A percentile compares a stretch with the other conserved stretches of the same genome.
Conservation (phyloP, 2,329 filamentous ascomycete species). For the Pyrenophora seminiperda region DNA sequence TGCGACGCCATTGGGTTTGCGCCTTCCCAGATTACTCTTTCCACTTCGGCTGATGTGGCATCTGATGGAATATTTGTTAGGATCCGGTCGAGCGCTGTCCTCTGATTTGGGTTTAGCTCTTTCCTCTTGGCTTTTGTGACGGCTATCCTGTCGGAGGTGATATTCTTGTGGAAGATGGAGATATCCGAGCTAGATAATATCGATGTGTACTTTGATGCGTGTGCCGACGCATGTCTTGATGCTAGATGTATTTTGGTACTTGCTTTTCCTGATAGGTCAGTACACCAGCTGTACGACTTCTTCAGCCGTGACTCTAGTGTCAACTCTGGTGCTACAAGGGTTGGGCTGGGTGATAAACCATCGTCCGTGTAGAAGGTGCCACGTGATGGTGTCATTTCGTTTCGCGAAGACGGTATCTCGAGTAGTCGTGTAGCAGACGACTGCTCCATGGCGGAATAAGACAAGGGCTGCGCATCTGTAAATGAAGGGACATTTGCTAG, state of each 20-base stretch:
- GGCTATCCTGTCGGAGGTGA: conserved; percentile 38
- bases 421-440: conserved; percentile 1
- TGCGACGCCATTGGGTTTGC: conserved; percentile 39
- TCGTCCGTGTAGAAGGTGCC: conserved; percentile 42
- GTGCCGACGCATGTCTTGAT: conserved; percentile 11
- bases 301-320: conserved; percentile 24
- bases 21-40: conserved; percentile 39
- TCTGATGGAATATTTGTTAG: conserved; percentile 33
- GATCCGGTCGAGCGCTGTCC: conserved; percentile 36
- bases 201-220: conserved; percentile 22
- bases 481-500: conserved; percentile 36
- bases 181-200: conserved; percentile 33
- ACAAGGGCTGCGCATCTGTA: conserved; percentile 23
- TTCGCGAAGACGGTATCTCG: conserved; percentile 19
- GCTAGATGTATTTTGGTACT: conserved; percentile 9
- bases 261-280: conserved; percentile 24
- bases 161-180: conserved; percentile 33
- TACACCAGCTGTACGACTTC: conserved; percentile 33
- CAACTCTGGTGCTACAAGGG: conserved; percentile 25
- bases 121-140: conserved; percentile 36
- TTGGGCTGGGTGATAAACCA: conserved; percentile 26
- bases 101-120: conserved; percentile 30
- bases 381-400: conserved; percentile 24
- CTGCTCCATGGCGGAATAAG: conserved; percentile 18
- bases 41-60: conserved; percentile 32